Conservation (phyloP, 2,329 filamentous ascomycete species). For the Fusarium abutilonis region DNA sequence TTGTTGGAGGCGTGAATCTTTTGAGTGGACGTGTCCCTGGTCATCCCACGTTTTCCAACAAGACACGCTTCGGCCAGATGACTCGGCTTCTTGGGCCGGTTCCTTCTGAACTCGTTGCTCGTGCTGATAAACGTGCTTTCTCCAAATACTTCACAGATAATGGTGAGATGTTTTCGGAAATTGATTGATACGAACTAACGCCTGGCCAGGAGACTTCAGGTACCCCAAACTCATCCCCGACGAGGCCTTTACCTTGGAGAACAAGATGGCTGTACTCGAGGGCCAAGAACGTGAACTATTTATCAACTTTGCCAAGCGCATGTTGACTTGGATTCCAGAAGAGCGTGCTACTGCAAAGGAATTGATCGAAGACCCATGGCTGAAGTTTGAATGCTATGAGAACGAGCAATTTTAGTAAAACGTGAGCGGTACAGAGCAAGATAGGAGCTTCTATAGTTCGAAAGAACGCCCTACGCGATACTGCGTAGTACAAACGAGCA, state of each 20-base stretch:
- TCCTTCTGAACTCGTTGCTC: constrained; percentile 38
- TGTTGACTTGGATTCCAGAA: constrained; percentile 47
- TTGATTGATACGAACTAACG: constrained; percentile 6
- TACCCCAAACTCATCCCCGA: constrained; percentile 36
- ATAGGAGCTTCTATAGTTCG: no score
- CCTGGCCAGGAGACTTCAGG: constrained; percentile 31
- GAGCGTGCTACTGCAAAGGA: constrained; percentile 45
- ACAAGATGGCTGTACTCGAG: constrained; percentile 36
- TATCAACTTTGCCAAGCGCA: constrained; percentile 45
- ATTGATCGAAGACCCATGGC: constrained; percentile 47
- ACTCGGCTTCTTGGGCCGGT: constrained; percentile 45
- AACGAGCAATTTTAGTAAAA: no score
- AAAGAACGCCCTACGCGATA: no score
- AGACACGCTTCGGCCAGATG: constrained; percentile 45
- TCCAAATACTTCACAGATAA: constrained; percentile 39
- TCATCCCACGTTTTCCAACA: constrained; percentile 39
- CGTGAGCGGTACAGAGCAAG: no score
- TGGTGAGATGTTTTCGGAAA: constrained; percentile 12
- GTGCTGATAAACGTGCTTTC: constrained; percentile 30
- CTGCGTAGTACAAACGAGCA: no score
- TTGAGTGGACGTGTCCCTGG: constrained; percentile 35
- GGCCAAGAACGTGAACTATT: constrained; percentile 41
- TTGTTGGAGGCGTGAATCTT: constrained; percentile 45
- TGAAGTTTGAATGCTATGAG: constrained; percentile 19
- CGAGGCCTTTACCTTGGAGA: constrained; percentile 35